Conservation (phyloP, 2,329 filamentous ascomycete genomes). For the Kalaharituber pfeilii region DNA sequence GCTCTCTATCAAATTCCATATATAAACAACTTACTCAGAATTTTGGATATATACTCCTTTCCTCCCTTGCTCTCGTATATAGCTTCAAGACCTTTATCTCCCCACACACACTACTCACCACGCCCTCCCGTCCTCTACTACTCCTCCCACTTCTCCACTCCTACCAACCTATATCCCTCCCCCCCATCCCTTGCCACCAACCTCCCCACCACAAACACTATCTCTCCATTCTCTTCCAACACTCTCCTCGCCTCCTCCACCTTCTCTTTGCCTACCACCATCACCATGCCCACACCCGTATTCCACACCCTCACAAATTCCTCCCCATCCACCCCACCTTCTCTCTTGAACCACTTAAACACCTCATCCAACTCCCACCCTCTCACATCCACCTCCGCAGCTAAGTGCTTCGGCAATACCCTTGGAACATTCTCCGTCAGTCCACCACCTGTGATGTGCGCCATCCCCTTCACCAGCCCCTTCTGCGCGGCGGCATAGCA, state of each 20-base stretch:
- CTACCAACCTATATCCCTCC: constrained; percentile 46
- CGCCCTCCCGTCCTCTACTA: background rate
- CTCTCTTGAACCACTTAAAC: constrained; percentile 69
- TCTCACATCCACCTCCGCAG: constrained; percentile 62
- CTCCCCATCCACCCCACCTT: constrained; percentile 48
- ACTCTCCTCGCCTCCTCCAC: constrained; percentile 42
- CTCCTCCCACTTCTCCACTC: constrained; percentile 31
- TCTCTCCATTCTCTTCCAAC: constrained; percentile 54
- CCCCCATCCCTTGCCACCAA: constrained; percentile 41
- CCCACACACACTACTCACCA: background rate
- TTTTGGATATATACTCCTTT: too few relatives aligned
- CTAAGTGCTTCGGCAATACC: constrained; percentile 64
- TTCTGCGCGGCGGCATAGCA: constrained; percentile 47
- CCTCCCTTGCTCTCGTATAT: too few relatives aligned
- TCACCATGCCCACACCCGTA: constrained; percentile 82
- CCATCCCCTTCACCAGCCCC: constrained; percentile 68
- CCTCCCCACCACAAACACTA: constrained; percentile 56
- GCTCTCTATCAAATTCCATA: too few relatives aligned
- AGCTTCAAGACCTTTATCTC: too few relatives aligned
- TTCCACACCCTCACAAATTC: constrained; percentile 94
- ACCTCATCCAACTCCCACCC: constrained; percentile 61
- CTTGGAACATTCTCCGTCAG: constrained; percentile 86
- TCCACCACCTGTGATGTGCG: constrained; percentile 92
- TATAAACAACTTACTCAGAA: too few relatives aligned
- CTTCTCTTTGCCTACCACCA: constrained; percentile 52